These are phyloP conservation scores for Platanthera zijinensis DNA, from an alignment of 106 monocot genomes.

Conservation along the genomic window DNA sequence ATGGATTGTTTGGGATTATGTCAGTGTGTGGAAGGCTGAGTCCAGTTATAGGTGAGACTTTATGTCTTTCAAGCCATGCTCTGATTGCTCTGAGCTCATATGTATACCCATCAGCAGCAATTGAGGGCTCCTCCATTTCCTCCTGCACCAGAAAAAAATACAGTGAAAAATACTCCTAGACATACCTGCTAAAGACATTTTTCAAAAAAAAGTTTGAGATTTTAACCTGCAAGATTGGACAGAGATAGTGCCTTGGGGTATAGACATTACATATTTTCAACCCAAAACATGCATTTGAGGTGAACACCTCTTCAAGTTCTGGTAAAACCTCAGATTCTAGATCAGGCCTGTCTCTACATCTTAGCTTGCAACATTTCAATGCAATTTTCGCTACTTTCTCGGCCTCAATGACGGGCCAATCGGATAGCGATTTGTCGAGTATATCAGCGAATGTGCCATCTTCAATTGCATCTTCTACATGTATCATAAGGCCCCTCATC, in stretches of 20 bases:
- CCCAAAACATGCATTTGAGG: conserved; percentile 29
- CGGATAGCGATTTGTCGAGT: conserved; percentile 53
- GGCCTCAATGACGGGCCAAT: conserved; percentile 59
- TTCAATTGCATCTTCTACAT: conserved; percentile 47
- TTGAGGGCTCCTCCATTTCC: conserved; percentile 65
- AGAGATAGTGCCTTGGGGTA: conserved; percentile 57
- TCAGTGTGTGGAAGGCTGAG: conserved; percentile 32
- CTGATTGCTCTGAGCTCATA: conserved; percentile 70
- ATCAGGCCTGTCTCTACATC: conserved; percentile 80
- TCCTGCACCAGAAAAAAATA: conserved; percentile 34
- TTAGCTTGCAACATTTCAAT: conserved; percentile 49
- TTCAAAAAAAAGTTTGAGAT: neutral
- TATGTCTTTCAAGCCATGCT: conserved; percentile 64
- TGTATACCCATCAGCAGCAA: conserved; percentile 84
- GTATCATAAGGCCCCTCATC: conserved; percentile 41
- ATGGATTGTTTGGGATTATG: conserved; percentile 47
- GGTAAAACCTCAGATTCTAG: conserved; percentile 65
- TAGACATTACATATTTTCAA: conserved; percentile 13
- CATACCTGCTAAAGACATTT: neutral
- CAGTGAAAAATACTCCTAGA: neutral
- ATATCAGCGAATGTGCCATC: conserved; percentile 31
- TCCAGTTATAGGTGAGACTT: conserved; percentile 63
- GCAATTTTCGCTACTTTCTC: conserved; percentile 63
- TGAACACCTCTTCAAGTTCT: conserved; percentile 43
- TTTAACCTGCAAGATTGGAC: conserved; percentile 79